Base-by-base conservation (phyloP, 306 rosid genomes). In the Mimosa pudica region DNA sequence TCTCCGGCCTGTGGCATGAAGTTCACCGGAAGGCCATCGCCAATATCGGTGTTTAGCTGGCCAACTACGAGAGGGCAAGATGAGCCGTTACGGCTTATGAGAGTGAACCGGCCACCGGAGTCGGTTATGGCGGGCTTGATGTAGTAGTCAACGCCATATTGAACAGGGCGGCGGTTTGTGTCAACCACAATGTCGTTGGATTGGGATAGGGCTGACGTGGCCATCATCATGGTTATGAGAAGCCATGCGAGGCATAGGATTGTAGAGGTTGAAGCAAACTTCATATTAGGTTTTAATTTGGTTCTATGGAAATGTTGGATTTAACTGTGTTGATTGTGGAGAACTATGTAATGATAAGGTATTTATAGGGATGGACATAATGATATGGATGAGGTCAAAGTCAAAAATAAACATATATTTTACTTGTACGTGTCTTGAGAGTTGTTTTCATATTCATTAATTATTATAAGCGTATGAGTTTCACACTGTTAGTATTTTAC, bases 91-190 rank as follows among this genome's bases (percentile, higher is more conserved):
- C 82, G 62, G 38, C 10, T 0, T 18, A 91, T 47, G 51, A 91
- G 78, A 12, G 97, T 86, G 78, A 88, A 70, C 8, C 73, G 86
- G 32, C 92, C 92, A 2, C 97, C 92, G 18, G 0, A 77, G 14
- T 88, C 93, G 4, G 93, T 88, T 57, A 86, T 87, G 4, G 89
- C 92, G 0, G 92, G 93, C 38, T 78, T 88, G 69, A 91, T 87
- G 88, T 84, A 86, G 86, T 91, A 91, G 0, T 88, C 82, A 18
- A 51, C 83, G 0, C 83, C 89, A 8, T 72, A 58, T 10, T 77
- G 57, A 12, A 91, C 81, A 30, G 97, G 84, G 7, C 68, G 47
- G 1, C 90, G 88, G 12, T 79, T 45, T 2, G 84, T 88, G 88
- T 91, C 93, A 0, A 84, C 84, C 11, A 88, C 91, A 1, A 83